Evolutionary conservation across 164 flowering plant species (phyloP).

Genomic region (Pachysandra terminalis): DNA sequence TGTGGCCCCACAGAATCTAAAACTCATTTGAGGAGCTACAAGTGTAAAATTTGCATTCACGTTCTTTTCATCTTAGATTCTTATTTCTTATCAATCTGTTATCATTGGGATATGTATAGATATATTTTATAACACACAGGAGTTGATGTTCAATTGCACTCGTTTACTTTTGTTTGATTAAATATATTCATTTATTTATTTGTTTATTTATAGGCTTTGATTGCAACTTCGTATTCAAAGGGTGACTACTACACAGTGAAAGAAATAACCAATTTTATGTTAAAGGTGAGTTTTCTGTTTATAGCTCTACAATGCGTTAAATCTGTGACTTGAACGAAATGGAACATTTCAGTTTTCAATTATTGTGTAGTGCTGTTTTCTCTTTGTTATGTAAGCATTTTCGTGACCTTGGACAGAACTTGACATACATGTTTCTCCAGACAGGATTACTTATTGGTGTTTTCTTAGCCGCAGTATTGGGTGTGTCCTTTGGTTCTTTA

Average conservation of each 20-base stretch:
- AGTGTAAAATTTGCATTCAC: too few relatives aligned
- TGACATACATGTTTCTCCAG: slow-evolving; percentile 39
- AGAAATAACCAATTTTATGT: slow-evolving; percentile 51
- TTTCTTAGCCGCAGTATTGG: slow-evolving; percentile 54
- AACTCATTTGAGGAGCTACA: too few relatives aligned
- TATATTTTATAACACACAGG: too few relatives aligned
- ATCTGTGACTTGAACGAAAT: background rate
- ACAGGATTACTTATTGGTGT: slow-evolving; percentile 67
- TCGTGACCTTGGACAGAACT: slow-evolving; percentile 2
- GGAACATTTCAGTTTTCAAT: background rate
- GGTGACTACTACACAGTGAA: slow-evolving; percentile 61
- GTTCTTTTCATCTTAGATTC: too few relatives aligned
- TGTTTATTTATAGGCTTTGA: slow-evolving; percentile 51
- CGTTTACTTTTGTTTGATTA: background rate
- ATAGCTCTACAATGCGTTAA: background rate
- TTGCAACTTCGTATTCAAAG: slow-evolving; percentile 72
- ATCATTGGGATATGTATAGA: too few relatives aligned
- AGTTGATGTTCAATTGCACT: background rate
- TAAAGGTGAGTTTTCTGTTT: slow-evolving; percentile 50
- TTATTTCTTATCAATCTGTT: too few relatives aligned
- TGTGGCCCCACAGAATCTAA: background rate
- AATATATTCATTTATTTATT: too few relatives aligned
- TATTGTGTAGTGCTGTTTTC: background rate
- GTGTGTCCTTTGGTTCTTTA: slow-evolving; percentile 58
- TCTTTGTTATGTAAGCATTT: slow-evolving; percentile 6